Conservation (phyloP, 2,329 filamentous ascomycete genomes). For the Aspergillus japonicus region DNA sequence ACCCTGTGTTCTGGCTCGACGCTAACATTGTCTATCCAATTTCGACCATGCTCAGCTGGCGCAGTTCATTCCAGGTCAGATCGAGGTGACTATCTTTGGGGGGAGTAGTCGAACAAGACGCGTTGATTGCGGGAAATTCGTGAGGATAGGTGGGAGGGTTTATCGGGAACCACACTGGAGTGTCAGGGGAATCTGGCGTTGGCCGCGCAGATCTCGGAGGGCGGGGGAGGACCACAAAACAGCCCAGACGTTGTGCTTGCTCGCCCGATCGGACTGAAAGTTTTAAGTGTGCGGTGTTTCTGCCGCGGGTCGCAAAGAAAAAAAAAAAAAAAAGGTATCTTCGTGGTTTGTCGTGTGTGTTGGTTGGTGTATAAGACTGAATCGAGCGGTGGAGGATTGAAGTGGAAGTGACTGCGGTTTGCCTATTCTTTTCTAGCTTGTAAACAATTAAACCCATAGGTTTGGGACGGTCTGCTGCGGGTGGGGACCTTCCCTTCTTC, state of each 20-base stretch:
- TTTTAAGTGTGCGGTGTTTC: neutral
- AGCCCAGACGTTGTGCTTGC: neutral
- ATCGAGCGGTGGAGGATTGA: neutral
- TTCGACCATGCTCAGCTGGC: slow-evolving; percentile 34
- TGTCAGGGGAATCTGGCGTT: slow-evolving; percentile 31
- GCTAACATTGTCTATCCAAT: slow-evolving; percentile 40
- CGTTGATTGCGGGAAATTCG: slow-evolving; percentile 13
- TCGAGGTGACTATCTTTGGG: neutral
- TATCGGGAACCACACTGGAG: slow-evolving; percentile 24
- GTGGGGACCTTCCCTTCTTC: slow-evolving; percentile 19
- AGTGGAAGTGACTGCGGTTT: neutral
- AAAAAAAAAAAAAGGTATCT: neutral
- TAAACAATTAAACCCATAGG: slow-evolving; percentile 12
- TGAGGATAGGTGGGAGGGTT: slow-evolving; percentile 13
- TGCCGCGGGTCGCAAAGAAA: neutral
- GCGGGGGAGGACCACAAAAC: neutral
- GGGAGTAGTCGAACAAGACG: slow-evolving; percentile 13
- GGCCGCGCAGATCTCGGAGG: slow-evolving; percentile 2
- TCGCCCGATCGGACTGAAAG: neutral
- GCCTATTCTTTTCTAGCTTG: neutral
- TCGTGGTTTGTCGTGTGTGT: neutral
- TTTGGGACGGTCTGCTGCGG: slow-evolving; percentile 12
- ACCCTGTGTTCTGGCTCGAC: slow-evolving; percentile 36
- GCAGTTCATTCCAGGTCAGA: slow-evolving; percentile 36
- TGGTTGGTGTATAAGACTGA: too few species aligned